Evolutionary conservation across 2,329 filamentous ascomycete genomes (phyloP), one percentile per base, ranked within the genome.

Genomic region (Lasiodiplodia citricola): DNA sequence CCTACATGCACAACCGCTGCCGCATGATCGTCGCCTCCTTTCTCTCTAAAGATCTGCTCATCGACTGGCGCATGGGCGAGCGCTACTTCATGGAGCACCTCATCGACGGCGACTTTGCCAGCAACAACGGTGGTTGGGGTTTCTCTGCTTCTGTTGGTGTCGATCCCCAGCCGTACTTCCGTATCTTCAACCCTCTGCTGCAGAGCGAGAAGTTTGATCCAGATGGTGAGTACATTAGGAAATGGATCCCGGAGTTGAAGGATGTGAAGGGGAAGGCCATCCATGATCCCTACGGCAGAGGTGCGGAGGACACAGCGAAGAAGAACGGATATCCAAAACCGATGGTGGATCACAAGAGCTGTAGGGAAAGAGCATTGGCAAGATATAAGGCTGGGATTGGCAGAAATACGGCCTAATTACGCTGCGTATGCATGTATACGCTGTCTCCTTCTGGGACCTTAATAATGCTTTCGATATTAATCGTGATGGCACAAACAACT

Each of bases 161-260:
- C 7, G 93, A 96, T 78, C 92, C 93, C 1, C 92, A 97, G 79
- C 93, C 94, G 0, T 97, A 96, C 77, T 97, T 97, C 71, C 87
- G 93, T 7, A 92, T 97, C 64, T 97, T 97, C 80, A 97, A 96
- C 74, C 94, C 94, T 0, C 77, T 93, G 55, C 81, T 92, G 21
- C 94, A 97, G 82, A 93, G 91, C 73, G 92, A 96, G 83, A 94
- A 91, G 79, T 97, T 96, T 73, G 94, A 97, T 76, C 83, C 86
- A 0, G 83, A 91, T 0, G 94, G 93, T 0, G 87, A 88, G 18
- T 97, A 95, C 77, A 96, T 97, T 68, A 86, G 91, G 47, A 88
- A 88, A 69, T 97, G 93, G 93, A 84, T 97, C 10, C 90, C 90
- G 0, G 94, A 97, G 80, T 81, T 97, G 70, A 84, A 80, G 31